These are phyloP conservation scores for Magnaporthiopsis incrustans DNA, from an alignment of 2,329 filamentous ascomycete species.

Conservation along the genomic window DNA sequence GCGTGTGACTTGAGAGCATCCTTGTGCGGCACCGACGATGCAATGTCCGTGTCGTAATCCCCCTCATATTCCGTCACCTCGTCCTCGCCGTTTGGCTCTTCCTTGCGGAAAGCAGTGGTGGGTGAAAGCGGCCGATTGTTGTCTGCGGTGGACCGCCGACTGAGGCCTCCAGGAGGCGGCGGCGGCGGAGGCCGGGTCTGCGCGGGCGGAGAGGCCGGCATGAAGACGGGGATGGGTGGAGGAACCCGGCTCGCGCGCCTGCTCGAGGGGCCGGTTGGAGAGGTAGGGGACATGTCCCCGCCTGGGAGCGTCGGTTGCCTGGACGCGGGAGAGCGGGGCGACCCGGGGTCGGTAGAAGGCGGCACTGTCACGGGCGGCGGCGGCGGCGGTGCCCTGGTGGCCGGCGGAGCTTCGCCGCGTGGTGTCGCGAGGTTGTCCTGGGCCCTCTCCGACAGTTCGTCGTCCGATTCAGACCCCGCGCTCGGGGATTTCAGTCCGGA, in stretches of 20 bases:
- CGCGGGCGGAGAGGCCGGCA: slow-evolving; percentile 35
- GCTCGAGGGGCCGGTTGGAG: slow-evolving; percentile 27
- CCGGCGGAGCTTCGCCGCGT: slow-evolving; percentile 28
- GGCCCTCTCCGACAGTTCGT: slow-evolving; percentile 62
- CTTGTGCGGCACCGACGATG: slow-evolving; percentile 86
- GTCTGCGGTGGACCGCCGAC: slow-evolving; percentile 53
- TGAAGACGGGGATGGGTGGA: slow-evolving; percentile 51
- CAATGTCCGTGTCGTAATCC: slow-evolving; percentile 96
- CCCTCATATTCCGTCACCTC: slow-evolving; percentile 93
- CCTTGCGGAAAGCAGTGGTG: slow-evolving; percentile 33
- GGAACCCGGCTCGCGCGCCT: slow-evolving; percentile 51
- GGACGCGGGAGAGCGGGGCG: slow-evolving; percentile 26
- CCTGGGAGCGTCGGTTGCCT: slow-evolving; percentile 27
- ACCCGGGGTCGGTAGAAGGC: slow-evolving; percentile 26
- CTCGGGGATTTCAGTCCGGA: slow-evolving; percentile 55
- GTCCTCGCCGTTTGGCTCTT: slow-evolving; percentile 63
- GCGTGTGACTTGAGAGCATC: slow-evolving; percentile 81
- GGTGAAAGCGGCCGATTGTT: slow-evolving; percentile 37
- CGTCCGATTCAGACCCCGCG: slow-evolving; percentile 78
- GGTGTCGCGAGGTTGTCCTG: slow-evolving; percentile 34
- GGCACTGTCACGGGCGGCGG: slow-evolving; percentile 38
- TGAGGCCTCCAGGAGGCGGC: slow-evolving; percentile 48
- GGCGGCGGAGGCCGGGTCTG: slow-evolving; percentile 60
- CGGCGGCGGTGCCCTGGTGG: slow-evolving; percentile 32
- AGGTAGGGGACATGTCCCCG: slow-evolving; percentile 28